A percentile compares a stretch with the other conserved stretches of the same genome.
phyloP scores from a whole-genome alignment of 164 flowering plant species.

The Amborella trichopoda region DNA sequence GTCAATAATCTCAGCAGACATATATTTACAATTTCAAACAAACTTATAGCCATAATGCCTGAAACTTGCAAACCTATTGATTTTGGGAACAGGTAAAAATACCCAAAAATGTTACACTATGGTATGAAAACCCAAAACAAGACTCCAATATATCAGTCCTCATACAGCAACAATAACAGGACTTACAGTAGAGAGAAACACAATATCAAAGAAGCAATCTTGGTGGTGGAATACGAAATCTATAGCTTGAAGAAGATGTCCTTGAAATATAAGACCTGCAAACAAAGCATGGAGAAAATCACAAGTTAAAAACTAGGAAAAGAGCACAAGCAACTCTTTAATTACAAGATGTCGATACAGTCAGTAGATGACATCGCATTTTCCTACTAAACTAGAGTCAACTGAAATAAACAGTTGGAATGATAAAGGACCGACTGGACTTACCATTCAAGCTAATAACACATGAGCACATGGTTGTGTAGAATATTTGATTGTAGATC shows the following conservation, averaged over 20 bases:
- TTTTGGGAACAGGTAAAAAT: too few species aligned
- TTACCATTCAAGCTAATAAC: slow-evolving; percentile 80
- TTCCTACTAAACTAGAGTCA: not conserved
- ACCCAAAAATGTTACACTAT: too few species aligned
- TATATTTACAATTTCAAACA: too few species aligned
- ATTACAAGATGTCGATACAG: slow-evolving; percentile 5
- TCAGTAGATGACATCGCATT: not conserved
- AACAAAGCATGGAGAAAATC: slow-evolving; percentile 9
- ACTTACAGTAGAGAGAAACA: slow-evolving; percentile 85
- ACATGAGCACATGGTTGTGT: slow-evolving; percentile 88
- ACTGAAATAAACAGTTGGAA: too few species aligned
- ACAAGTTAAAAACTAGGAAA: not conserved
- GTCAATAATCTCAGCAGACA: too few species aligned
- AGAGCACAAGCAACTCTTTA: not conserved
- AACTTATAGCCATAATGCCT: too few species aligned
- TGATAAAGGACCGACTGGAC: slow-evolving; percentile 1
- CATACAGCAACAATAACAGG: not conserved
- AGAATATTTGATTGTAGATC: slow-evolving; percentile 94
- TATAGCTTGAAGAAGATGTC: slow-evolving; percentile 62
- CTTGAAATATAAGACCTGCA: slow-evolving; percentile 73
- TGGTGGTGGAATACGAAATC: slow-evolving; percentile 73
- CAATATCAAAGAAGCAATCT: slow-evolving; percentile 74
- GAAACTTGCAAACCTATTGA: too few species aligned
- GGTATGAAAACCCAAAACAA: too few species aligned
- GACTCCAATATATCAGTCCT: not conserved